Evolutionary conservation across 1,139 yeast species (phyloP).

Genomic region (Wickerhamomyces sp.): DNA sequence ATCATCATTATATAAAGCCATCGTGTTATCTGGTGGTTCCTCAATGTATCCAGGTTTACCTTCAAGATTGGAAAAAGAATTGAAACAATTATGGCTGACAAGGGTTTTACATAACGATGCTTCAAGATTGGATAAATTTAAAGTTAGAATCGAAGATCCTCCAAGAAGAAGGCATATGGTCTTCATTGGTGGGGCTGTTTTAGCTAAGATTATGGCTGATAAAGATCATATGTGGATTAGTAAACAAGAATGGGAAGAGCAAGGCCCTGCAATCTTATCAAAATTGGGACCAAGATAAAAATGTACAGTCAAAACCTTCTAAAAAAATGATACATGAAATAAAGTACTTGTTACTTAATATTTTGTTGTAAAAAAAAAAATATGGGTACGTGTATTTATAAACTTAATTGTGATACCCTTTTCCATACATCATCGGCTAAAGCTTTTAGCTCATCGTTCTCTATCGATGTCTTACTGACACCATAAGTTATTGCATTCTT

Average conservation of each 20-base stretch:
- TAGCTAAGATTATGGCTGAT: slow-evolving; percentile 97
- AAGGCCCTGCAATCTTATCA: slow-evolving; percentile 76
- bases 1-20: slow-evolving; percentile 82
- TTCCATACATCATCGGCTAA: slow-evolving; percentile 52
- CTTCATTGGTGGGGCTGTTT: slow-evolving; percentile 96
- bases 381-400: no score
- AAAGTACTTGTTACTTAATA: neutral
- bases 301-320: neutral
- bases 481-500: slow-evolving; percentile 49
- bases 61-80: slow-evolving; percentile 88
- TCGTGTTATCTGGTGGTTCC: slow-evolving; percentile 95
- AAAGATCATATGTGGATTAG: slow-evolving; percentile 98
- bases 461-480: slow-evolving; percentile 17
- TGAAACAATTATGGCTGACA: slow-evolving; percentile 93
- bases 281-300: slow-evolving; percentile 89
- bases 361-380: no score
- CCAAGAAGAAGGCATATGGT: slow-evolving; percentile 99
- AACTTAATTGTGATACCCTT: slow-evolving; percentile 23
- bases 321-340: neutral
- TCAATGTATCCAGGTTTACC: slow-evolving; percentile 99
- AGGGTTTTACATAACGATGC: slow-evolving; percentile 86
- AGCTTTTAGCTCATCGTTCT: slow-evolving; percentile 37
- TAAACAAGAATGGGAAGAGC: slow-evolving; percentile 97
- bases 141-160: slow-evolving; percentile 96
- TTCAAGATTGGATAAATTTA: slow-evolving; percentile 80